Percentiles rank a stretch among this genome's conserved stretches.
Conservation (phyloP, 495 filamentous ascomycete species). For the Xylaria longipes region DNA sequence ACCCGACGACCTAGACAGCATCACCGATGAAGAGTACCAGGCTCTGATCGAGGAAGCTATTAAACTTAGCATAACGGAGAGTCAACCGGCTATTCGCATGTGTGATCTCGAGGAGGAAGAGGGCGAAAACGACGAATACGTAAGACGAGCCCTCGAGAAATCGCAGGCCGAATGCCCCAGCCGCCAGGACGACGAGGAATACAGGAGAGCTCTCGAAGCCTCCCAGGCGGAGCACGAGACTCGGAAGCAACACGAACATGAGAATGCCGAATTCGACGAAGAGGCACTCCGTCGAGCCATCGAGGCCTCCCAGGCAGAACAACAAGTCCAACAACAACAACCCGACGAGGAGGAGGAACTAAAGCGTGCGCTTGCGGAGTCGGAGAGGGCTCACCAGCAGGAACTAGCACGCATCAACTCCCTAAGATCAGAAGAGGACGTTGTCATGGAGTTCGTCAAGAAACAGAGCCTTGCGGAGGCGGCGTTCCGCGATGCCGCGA, state of each 20-base stretch:
- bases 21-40: conserved; percentile 60
- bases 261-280: conserved; percentile 43
- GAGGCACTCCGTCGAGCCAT: conserved; percentile 56
- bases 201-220: conserved; percentile 40
- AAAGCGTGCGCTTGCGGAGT: conserved; percentile 55
- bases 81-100: conserved; percentile 39
- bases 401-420: conserved; percentile 49
- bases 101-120: conserved; percentile 52
- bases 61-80: conserved; percentile 58
- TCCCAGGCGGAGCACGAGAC: conserved; percentile 30
- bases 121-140: conserved; percentile 41
- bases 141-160: conserved; percentile 37
- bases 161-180: conserved; percentile 26
- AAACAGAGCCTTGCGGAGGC: conserved; percentile 76
- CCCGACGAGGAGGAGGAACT: conserved; percentile 53
- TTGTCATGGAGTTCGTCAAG: conserved; percentile 78
- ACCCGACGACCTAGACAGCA: conserved; percentile 39
- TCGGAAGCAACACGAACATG: conserved; percentile 20
- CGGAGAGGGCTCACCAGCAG: conserved; percentile 47
- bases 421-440: conserved; percentile 68
- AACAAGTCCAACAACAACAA: conserved; percentile 23
- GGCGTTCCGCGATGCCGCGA: conserved; percentile 47
- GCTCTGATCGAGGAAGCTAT: conserved; percentile 65
- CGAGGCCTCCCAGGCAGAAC: conserved; percentile 47
- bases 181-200: conserved; percentile 29